These are phyloP conservation scores for Dipodascus geniculatus DNA, from an alignment of 805 yeast species.

Conservation along the genomic window DNA sequence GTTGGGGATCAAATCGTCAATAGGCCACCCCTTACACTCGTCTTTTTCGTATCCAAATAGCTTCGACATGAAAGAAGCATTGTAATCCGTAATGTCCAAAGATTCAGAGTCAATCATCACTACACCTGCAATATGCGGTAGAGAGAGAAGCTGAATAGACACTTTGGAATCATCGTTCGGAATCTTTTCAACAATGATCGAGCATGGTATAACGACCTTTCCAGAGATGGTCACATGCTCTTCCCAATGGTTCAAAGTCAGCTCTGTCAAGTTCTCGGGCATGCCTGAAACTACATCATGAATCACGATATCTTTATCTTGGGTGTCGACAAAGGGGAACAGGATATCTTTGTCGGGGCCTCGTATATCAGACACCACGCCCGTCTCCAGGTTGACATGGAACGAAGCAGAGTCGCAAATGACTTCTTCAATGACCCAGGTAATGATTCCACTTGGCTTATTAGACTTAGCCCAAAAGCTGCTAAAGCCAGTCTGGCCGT, in stretches of 20 bases:
- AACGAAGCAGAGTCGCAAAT: constrained; percentile 30
- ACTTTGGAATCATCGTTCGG: constrained; percentile 16
- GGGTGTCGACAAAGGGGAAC: constrained; percentile 3
- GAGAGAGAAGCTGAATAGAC: constrained; percentile 56
- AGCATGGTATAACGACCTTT: constrained; percentile 9
- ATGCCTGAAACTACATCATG: neutral
- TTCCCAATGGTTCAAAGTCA: constrained; percentile 42
- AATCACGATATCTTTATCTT: neutral
- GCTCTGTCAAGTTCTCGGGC: constrained; percentile 16
- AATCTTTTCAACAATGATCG: constrained; percentile 4
- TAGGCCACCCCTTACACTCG: constrained; percentile 32
- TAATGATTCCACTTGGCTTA: constrained; percentile 51
- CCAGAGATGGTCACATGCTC: constrained; percentile 13
- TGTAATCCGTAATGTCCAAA: constrained; percentile 54
- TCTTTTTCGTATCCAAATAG: constrained; percentile 50
- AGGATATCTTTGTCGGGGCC: constrained; percentile 1
- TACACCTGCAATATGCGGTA: constrained; percentile 83
- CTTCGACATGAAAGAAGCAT: constrained; percentile 66
- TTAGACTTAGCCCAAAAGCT: constrained; percentile 72
- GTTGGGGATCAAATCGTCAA: constrained; percentile 51
- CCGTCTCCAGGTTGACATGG: constrained; percentile 40
- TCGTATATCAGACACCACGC: constrained; percentile 51
- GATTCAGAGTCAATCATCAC: constrained; percentile 49
- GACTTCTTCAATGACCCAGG: constrained; percentile 81
- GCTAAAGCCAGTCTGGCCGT: constrained; percentile 63